phyloP scores from a whole-genome alignment of 106 monocot genomes.

The Dendrobium nobile region DNA sequence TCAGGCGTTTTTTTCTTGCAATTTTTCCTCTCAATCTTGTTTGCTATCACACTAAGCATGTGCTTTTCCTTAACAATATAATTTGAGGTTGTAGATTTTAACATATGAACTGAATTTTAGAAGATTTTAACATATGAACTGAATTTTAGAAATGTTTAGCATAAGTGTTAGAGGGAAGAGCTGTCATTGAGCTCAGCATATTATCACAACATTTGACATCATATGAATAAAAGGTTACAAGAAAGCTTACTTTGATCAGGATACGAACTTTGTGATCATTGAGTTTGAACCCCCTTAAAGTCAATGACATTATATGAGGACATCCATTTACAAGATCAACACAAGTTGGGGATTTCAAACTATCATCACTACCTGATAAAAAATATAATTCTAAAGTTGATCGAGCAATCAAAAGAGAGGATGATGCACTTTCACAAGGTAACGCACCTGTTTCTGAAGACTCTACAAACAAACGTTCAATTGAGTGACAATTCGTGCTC shows the following conservation, averaged over 20 bases:
- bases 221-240: neutral
- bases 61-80: neutral
- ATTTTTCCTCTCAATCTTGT: neutral
- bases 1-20: neutral
- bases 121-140: neutral
- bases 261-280: constrained; percentile 39
- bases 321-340: constrained; percentile 47
- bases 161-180: neutral
- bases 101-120: neutral
- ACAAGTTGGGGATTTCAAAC: constrained; percentile 45
- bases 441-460: constrained; percentile 46
- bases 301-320: constrained; percentile 40
- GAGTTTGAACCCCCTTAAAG: constrained; percentile 51
- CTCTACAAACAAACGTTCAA: constrained; percentile 48
- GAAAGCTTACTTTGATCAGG: constrained; percentile 45
- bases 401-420: neutral
- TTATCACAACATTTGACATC: neutral
- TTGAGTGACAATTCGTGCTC: constrained; percentile 41
- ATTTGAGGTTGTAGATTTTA: neutral
- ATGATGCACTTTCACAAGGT: neutral
- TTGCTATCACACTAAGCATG: neutral
- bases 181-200: neutral
- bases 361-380: constrained; percentile 59
- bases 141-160: neutral
- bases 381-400: neutral